Conservation (phyloP, 2,329 filamentous ascomycete genomes). For the Ceratocystis cacaofunesta region DNA sequence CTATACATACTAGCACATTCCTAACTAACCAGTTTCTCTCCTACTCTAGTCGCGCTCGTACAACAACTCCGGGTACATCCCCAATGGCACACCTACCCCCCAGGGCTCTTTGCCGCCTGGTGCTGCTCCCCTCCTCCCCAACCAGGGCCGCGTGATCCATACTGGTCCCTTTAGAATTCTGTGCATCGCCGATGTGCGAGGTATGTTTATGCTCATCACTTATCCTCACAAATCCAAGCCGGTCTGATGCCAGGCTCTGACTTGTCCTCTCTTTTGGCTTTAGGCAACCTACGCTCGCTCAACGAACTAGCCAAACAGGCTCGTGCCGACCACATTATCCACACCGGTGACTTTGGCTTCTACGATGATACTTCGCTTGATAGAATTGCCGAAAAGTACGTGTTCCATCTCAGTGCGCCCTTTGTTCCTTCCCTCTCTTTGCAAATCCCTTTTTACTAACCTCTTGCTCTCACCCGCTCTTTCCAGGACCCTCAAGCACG, state of each 20-base stretch:
- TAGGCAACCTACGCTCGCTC: conserved; percentile 86
- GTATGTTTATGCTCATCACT: conserved; percentile 27
- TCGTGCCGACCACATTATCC: conserved; percentile 91
- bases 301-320: conserved; percentile 94
- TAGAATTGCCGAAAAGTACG: conserved; percentile 94
- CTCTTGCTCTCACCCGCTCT: conserved; percentile 14
- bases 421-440: background rate
- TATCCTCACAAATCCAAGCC: background rate
- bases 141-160: conserved; percentile 52
- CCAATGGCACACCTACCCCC: conserved; percentile 41
- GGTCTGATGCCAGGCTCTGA: conserved; percentile 17
- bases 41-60: conserved; percentile 28
- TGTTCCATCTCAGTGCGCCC: background rate
- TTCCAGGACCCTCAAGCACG: conserved; percentile 81
- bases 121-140: conserved; percentile 49
- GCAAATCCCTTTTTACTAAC: background rate
- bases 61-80: conserved; percentile 43
- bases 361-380: conserved; percentile 94
- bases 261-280: background rate
- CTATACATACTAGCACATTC: conserved; percentile 15
- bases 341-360: conserved; percentile 98
- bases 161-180: conserved; percentile 51
- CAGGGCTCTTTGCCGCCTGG: conserved; percentile 31
- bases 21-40: conserved; percentile 17
- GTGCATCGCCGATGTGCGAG: conserved; percentile 59